Conservation (phyloP, 768 basidiomycete species). For the Udeniomyces megalosporus region DNA sequence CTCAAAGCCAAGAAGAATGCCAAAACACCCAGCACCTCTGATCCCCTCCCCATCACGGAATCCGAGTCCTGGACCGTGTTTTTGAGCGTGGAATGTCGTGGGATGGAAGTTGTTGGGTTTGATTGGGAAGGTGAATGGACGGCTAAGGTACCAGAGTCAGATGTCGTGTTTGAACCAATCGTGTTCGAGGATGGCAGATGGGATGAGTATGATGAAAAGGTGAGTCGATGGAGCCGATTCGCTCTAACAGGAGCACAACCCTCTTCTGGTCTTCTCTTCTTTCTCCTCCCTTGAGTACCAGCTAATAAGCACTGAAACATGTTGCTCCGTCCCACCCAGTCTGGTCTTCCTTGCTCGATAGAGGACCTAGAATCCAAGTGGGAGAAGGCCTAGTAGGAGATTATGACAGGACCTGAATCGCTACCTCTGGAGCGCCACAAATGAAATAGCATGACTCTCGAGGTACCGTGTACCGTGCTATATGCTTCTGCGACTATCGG, state of each 20-base stretch:
- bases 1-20: constrained; percentile 12
- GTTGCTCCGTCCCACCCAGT: too few relatives aligned
- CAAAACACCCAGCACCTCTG: neutral
- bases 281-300: too few relatives aligned
- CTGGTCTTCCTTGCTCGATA: constrained; percentile 9
- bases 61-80: constrained; percentile 13
- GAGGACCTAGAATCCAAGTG: constrained; percentile 16
- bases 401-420: neutral
- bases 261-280: neutral
- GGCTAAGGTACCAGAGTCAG: constrained; percentile 5
- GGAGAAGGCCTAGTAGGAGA: constrained; percentile 3
- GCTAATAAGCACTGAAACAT: too few relatives aligned
- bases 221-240: neutral
- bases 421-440: neutral
- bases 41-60: constrained; percentile 7
- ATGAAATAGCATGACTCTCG: neutral
- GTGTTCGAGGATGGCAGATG: constrained; percentile 15
- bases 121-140: constrained; percentile 15
- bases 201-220: constrained; percentile 17
- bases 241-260: neutral
- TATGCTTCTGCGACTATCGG: too few relatives aligned
- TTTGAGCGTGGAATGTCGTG: constrained; percentile 12
- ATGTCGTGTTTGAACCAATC: constrained; percentile 2
- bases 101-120: constrained; percentile 13
- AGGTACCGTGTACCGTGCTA: too few relatives aligned